Percentiles rank a stretch among this genome's conserved stretches.
Conservation (phyloP, 495 filamentous ascomycete genomes). For the Durotheca rogersii region DNA sequence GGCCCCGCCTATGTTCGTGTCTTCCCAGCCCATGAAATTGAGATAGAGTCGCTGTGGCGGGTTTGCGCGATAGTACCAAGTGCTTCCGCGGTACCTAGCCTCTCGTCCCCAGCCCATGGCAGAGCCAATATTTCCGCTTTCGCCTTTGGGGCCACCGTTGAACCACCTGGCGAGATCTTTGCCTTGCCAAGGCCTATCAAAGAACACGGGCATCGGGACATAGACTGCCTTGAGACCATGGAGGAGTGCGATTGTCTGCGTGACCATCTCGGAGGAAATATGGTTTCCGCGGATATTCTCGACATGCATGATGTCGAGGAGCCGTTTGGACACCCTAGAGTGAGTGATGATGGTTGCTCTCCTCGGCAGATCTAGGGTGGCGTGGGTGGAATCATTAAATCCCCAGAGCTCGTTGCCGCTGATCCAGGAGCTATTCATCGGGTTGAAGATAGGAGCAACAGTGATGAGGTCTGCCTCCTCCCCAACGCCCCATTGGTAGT, state of each 20-base stretch:
- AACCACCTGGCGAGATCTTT: conserved; percentile 59
- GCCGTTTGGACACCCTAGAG: conserved; percentile 59
- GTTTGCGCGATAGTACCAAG: conserved; percentile 58
- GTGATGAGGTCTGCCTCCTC: conserved; percentile 77
- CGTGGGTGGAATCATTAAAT: conserved; percentile 53
- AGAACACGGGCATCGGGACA: conserved; percentile 69
- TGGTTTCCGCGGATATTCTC: conserved; percentile 62
- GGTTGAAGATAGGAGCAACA: conserved; percentile 68
- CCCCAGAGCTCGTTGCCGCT: conserved; percentile 62
- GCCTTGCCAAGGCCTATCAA: conserved; percentile 60
- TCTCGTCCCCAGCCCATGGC: conserved; percentile 55
- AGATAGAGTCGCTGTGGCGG: conserved; percentile 60
- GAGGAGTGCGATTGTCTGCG: conserved; percentile 62
- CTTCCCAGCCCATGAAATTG: conserved; percentile 62
- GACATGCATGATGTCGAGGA: conserved; percentile 65
- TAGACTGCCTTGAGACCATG: conserved; percentile 73
- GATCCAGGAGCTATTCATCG: conserved; percentile 62
- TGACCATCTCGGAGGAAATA: conserved; percentile 69
- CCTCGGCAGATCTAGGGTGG: conserved; percentile 56
- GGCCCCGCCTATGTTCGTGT: conserved; percentile 49
- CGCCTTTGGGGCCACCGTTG: conserved; percentile 56
- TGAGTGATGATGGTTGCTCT: conserved; percentile 68
- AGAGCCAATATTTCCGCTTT: conserved; percentile 48
- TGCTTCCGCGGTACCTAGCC: conserved; percentile 55
- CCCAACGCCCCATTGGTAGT: conserved; percentile 70